phyloP scores from a whole-genome alignment of 2,329 filamentous ascomycete genomes.

The Aureobasidium mangrovei region DNA sequence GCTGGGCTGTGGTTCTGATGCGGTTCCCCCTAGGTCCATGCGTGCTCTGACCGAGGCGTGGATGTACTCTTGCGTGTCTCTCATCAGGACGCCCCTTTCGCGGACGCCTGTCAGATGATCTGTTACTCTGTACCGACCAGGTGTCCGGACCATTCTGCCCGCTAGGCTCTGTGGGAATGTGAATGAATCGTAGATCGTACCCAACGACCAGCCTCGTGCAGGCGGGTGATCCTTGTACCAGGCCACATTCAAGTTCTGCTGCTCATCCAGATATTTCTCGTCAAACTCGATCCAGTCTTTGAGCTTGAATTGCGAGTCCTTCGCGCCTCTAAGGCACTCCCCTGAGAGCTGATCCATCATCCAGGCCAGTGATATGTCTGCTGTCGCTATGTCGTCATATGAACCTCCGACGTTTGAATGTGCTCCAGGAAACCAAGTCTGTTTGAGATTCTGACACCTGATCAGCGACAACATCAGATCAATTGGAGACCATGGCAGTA shows the following conservation, averaged over 20 bases:
- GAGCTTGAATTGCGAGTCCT: neutral
- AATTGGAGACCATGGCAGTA: neutral
- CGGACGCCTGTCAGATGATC: conserved; percentile 22
- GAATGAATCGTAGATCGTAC: conserved; percentile 27
- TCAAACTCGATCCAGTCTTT: conserved; percentile 30
- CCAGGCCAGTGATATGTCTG: conserved; percentile 34
- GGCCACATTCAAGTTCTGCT: conserved; percentile 17
- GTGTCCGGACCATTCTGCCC: conserved; percentile 22
- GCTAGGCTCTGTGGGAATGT: conserved; percentile 27
- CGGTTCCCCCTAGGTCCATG: conserved; percentile 26
- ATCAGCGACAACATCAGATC: neutral
- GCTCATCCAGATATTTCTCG: conserved; percentile 22
- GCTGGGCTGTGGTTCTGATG: conserved; percentile 17
- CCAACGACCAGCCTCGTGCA: conserved; percentile 24
- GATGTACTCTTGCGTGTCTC: conserved; percentile 27
- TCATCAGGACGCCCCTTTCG: conserved; percentile 17
- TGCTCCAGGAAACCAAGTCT: conserved; percentile 49
- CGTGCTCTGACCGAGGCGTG: conserved; percentile 29
- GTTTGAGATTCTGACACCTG: conserved; percentile 31
- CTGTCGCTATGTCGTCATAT: conserved; percentile 24
- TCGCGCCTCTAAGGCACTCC: conserved; percentile 17
- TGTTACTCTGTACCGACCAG: conserved; percentile 25
- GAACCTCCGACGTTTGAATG: conserved; percentile 47
- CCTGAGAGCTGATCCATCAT: conserved; percentile 34
- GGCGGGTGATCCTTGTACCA: conserved; percentile 19